Evolutionary conservation across 305 asterid species (phyloP).

Genomic region (Nicotiana rustica): DNA sequence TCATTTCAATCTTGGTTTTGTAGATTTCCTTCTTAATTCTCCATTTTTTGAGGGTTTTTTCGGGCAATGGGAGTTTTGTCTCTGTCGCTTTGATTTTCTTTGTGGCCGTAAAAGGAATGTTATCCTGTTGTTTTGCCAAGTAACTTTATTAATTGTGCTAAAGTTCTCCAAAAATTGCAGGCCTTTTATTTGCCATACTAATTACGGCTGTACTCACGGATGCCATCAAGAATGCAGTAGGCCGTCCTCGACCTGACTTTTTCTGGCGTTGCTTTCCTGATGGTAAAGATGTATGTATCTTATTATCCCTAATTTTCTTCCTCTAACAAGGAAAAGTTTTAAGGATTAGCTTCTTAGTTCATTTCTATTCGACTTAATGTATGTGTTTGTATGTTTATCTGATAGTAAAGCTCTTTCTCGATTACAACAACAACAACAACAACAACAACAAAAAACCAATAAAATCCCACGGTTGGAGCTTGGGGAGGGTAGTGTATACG

Average conservation of each 20-base stretch:
- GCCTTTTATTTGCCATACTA: constrained; percentile 70
- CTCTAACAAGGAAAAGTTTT: neutral
- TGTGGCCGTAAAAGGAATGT: neutral
- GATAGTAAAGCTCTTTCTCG: neutral
- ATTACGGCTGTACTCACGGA: constrained; percentile 82
- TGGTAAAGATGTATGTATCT: constrained; percentile 61
- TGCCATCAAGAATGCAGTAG: constrained; percentile 79
- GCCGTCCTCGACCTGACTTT: constrained; percentile 85
- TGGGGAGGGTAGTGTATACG: too few relatives aligned
- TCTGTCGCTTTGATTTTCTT: neutral
- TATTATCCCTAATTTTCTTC: neutral
- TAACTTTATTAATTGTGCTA: neutral
- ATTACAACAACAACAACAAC: too few relatives aligned
- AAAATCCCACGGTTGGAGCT: too few relatives aligned
- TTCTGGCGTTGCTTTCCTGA: constrained; percentile 96
- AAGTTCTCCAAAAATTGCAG: constrained; percentile 47
- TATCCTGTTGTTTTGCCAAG: neutral
- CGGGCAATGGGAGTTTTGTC: neutral
- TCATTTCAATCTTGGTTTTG: neutral
- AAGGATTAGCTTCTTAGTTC: neutral
- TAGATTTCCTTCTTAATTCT: neutral
- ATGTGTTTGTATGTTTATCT: neutral
- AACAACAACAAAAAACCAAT: too few relatives aligned
- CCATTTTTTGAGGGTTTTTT: neutral
- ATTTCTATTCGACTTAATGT: neutral